Evolutionary conservation across 495 filamentous ascomycete genomes (phyloP), one percentile per base, ranked within the genome.

Genomic region (Lophium mytilinum): DNA sequence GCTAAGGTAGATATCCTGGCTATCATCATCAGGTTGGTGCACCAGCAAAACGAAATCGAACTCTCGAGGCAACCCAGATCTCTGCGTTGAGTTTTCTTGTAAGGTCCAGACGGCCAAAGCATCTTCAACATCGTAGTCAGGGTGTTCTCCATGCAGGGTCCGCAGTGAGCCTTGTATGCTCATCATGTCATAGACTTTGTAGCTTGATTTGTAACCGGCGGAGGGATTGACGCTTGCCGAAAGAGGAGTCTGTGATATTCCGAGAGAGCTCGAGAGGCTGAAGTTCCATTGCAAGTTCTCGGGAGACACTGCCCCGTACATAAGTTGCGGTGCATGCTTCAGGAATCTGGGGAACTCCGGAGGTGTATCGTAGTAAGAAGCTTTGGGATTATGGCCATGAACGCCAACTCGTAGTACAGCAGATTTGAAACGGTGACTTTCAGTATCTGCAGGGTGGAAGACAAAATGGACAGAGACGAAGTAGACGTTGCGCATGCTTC

Each of bases 241-340:
- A 9, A 78, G 55, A 0, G 75, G 76, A 1, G 71, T 55, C 42
- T 78, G 71, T 1, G 75, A 71, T 14, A 80, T 62, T 0, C 78
- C 77, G 6, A 80, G 60, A 2, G 75, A 75, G 3, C 75, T 76
- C 8, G 73, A 70, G 8, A 79, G 65, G 49, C 72, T 77, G 59
- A 79, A 80, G 19, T 74, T 74, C 77, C 76, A 79, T 52, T 78
- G 71, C 60, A 80, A 63, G 11, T 72, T 77, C 53, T 78, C 77
- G 0, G 76, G 75, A 9, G 75, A 78, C 5, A 79, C 72, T n/a
- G 74, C 70, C 17, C 78, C 78, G 56, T 74, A 79, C 51, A 79
- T 72, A 17, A 79, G 63, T 54, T 79, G 76, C 37, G 78, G 78
- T 2, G 78, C 78, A 61, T 78, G 74, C 68, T 74, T 76, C 15